Evolutionary conservation across 169 alveolate species (phyloP).

Genomic region (Cryptosporidium bovis): DNA sequence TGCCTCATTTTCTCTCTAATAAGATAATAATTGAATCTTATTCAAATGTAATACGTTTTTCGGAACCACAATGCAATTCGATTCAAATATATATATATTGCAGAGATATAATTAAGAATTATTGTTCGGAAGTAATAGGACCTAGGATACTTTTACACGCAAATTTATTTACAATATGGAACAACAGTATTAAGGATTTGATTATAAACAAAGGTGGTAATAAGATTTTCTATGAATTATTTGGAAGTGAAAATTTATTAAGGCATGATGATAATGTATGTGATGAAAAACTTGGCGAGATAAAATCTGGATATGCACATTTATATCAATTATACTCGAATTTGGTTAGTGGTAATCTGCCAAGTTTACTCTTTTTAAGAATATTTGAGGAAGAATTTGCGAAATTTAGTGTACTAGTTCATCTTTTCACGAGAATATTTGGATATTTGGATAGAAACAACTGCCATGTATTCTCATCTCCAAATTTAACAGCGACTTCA

Average conservation of each 20-base stretch:
- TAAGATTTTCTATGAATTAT: conserved; percentile 14
- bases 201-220: conserved; percentile 10
- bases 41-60: conserved; percentile 10
- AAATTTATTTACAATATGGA: conserved; percentile 54
- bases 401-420: conserved; percentile 49
- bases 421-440: conserved; percentile 37
- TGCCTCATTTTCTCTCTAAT: conserved; percentile 56
- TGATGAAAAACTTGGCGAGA: no score
- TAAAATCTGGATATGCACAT: not conserved
- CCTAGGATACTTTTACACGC: conserved; percentile 72
- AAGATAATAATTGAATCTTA: conserved; percentile 59
- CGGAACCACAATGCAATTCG: conserved; percentile 51
- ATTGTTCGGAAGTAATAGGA: conserved; percentile 38
- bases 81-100: conserved; percentile 63
- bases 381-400: conserved; percentile 67
- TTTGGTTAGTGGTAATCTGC: conserved; percentile 25
- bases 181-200: conserved; percentile 34
- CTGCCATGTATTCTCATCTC: conserved; percentile 54
- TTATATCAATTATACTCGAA: conserved; percentile 25
- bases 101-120: conserved; percentile 32
- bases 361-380: conserved; percentile 30
- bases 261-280: not conserved
- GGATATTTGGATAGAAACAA: conserved; percentile 64
- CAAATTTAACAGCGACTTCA: conserved; percentile 38
- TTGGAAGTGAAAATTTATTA: not conserved